phyloP scores from a whole-genome alignment of 2,329 filamentous ascomycete genomes.

The Alternaria novae-zelandiae region DNA sequence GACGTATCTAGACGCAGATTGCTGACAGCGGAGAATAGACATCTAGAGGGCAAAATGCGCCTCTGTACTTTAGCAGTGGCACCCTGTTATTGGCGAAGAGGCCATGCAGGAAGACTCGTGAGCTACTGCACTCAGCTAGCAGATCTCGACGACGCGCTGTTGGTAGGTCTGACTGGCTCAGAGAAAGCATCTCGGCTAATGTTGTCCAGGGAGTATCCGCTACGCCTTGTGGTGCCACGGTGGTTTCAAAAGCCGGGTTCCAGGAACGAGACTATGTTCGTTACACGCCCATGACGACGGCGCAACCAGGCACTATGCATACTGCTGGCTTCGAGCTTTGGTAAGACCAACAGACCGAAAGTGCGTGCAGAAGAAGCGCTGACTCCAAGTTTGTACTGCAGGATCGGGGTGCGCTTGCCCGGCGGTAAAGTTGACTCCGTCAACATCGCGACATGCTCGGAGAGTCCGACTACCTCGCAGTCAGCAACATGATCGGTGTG shows the following conservation, averaged over 20 bases:
- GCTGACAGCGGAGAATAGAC: slow-evolving; percentile 12
- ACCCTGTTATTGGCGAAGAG: slow-evolving; percentile 36
- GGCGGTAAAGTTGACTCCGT: slow-evolving; percentile 1
- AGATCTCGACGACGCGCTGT: slow-evolving; percentile 26
- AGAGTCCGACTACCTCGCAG: slow-evolving; percentile 10
- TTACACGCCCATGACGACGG: slow-evolving; percentile 15
- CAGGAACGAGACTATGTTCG: slow-evolving; percentile 29
- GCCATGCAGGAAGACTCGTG: slow-evolving; percentile 33
- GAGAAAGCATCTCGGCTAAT: neutral
- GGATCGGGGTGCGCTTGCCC: slow-evolving; percentile 22
- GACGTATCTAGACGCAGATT: neutral
- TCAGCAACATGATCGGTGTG: slow-evolving; percentile 18
- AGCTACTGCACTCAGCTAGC: slow-evolving; percentile 34
- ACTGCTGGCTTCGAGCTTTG: slow-evolving; percentile 21
- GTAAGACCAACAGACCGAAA: neutral
- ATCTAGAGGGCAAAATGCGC: slow-evolving; percentile 23
- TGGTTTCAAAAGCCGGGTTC: slow-evolving; percentile 36
- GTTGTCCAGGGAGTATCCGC: slow-evolving; percentile 30
- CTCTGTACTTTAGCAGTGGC: slow-evolving; percentile 29
- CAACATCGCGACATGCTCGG: slow-evolving; percentile 3
- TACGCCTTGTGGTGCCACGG: slow-evolving; percentile 29
- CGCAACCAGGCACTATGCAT: neutral
- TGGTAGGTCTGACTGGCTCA: slow-evolving; percentile 18
- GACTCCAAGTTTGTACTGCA: neutral
- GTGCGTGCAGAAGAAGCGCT: neutral